Conservation (phyloP, 164 flowering plant genomes). For the Kalanchoe fedtschenkoi region DNA sequence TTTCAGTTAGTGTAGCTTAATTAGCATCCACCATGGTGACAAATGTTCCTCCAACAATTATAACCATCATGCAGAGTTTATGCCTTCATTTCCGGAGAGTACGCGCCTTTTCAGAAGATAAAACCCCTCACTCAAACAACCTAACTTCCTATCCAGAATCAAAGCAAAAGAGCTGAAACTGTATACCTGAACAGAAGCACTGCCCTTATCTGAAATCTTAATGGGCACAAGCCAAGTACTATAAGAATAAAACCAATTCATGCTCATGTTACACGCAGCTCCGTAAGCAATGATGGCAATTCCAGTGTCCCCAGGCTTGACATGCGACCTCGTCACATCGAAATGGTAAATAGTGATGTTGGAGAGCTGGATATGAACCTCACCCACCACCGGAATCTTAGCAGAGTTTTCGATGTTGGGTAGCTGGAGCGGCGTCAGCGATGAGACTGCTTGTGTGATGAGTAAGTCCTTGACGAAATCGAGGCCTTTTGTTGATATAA, state of each 20-base stretch:
- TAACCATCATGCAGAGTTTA: too few species aligned
- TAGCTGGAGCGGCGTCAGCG: constrained; percentile 47
- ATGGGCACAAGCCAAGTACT: constrained; percentile 52
- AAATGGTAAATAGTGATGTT: constrained; percentile 42
- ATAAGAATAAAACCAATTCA: constrained; percentile 73
- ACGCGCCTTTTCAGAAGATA: too few species aligned
- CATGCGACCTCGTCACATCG: constrained; percentile 36
- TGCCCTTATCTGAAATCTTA: constrained; percentile 52
- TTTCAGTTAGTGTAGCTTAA: too few species aligned
- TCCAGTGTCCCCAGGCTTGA: constrained; percentile 50
- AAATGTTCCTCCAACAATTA: too few species aligned
- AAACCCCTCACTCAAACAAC: too few species aligned
- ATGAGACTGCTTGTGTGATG: constrained; percentile 39
- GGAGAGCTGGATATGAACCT: constrained; percentile 34
- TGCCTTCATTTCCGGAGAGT: too few species aligned
- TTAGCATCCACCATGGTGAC: too few species aligned
- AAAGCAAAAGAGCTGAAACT: not conserved
- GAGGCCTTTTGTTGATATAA: constrained; percentile 56
- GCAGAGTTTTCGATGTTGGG: constrained; percentile 39
- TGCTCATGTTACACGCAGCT: constrained; percentile 52
- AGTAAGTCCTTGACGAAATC: constrained; percentile 61
- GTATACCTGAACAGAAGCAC: constrained; percentile 58
- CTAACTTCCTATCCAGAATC: not conserved
- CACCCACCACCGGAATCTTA: constrained; percentile 62
- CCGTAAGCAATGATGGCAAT: constrained; percentile 53